phyloP scores from a whole-genome alignment of 345 rosid genomes.

The Gossypium mustelinum region DNA sequence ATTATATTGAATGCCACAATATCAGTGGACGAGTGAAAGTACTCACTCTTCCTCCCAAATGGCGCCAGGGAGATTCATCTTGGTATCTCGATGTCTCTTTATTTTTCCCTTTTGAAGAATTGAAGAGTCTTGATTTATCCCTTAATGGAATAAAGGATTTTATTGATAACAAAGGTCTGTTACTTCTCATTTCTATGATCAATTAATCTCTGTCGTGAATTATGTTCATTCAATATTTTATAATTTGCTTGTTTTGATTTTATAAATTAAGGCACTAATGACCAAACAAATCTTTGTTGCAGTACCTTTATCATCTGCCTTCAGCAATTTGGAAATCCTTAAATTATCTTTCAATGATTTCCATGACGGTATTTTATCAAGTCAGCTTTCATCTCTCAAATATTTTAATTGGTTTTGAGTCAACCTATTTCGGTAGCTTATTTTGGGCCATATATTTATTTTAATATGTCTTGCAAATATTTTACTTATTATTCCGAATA shows the following conservation, averaged over 20 bases:
- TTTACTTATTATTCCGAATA: too few species aligned
- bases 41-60: background rate
- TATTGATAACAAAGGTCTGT: background rate
- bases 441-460: too few species aligned
- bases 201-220: too few species aligned
- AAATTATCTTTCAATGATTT: accelerated
- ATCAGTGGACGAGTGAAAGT: background rate
- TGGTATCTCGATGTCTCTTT: background rate
- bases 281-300: background rate
- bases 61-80: background rate
- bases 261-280: background rate
- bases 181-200: background rate
- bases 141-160: background rate
- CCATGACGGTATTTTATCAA: background rate
- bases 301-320: background rate
- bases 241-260: too few species aligned
- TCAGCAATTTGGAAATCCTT: background rate
- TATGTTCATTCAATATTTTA: too few species aligned
- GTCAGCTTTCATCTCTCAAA: background rate
- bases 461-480: too few species aligned
- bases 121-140: too few species aligned
- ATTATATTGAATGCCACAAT: background rate
- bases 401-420: too few species aligned
- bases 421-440: too few species aligned
- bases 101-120: background rate